These are phyloP conservation scores for Nitzschia sp. DNA, from an alignment of 108 stramenopile genomes.

Conservation along the genomic window DNA sequence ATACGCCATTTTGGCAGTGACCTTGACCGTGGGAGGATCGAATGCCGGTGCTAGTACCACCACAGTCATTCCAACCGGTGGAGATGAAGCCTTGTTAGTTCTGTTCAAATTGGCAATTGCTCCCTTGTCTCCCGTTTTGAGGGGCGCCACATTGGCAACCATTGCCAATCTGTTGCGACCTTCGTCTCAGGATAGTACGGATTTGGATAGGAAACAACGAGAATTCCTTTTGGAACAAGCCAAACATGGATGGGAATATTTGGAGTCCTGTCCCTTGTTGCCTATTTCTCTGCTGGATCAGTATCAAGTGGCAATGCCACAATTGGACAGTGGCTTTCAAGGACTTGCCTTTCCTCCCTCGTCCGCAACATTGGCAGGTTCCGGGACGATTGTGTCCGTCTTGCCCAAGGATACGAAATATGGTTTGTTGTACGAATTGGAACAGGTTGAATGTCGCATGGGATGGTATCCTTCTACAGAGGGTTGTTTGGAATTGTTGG, in stretches of 20 bases:
- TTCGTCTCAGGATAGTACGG: slow-evolving; percentile 11
- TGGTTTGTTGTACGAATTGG: slow-evolving; percentile 75
- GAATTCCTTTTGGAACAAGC: slow-evolving; percentile 33
- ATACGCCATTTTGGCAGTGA: slow-evolving; percentile 48
- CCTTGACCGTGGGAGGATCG: slow-evolving; percentile 33
- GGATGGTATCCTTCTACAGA: slow-evolving; percentile 79
- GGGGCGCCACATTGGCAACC: slow-evolving; percentile 65
- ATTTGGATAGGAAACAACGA: slow-evolving; percentile 18
- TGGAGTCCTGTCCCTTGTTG: slow-evolving; percentile 69
- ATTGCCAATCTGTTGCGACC: slow-evolving; percentile 66
- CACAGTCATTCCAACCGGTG: not conserved
- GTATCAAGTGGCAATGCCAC: slow-evolving; percentile 24
- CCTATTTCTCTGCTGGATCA: slow-evolving; percentile 65
- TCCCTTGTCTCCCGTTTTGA: slow-evolving; percentile 51
- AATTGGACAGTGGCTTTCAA: slow-evolving; percentile 2
- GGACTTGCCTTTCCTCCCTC: slow-evolving; percentile 45
- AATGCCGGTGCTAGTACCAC: not conserved
- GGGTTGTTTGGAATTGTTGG: slow-evolving; percentile 70
- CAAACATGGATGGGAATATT: slow-evolving; percentile 66
- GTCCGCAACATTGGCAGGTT: slow-evolving; percentile 38
- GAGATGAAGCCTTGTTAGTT: slow-evolving; percentile 59
- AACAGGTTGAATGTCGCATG: slow-evolving; percentile 66
- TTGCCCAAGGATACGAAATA: slow-evolving; percentile 48
- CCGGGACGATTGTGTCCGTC: not conserved
- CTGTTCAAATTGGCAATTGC: slow-evolving; percentile 67